phyloP scores from a whole-genome alignment of 495 filamentous ascomycete genomes.

The Bombardia bombarda region DNA sequence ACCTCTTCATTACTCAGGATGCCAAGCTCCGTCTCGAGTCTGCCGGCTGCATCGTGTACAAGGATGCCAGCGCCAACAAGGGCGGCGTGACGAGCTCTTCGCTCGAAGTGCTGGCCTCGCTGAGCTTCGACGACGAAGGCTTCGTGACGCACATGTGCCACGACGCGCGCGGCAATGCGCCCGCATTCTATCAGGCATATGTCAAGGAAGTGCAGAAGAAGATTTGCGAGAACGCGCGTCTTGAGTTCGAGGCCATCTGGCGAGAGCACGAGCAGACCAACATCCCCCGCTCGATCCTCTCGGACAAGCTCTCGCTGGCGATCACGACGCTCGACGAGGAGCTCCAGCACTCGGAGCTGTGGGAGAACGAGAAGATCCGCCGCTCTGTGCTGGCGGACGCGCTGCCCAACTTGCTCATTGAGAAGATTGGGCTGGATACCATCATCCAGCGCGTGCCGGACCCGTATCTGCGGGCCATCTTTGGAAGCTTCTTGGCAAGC shows the following conservation, averaged over 20 bases:
- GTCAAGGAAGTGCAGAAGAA: slow-evolving; percentile 84
- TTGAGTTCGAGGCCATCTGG: slow-evolving; percentile 99
- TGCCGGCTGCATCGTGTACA: slow-evolving; percentile 89
- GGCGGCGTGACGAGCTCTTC: slow-evolving; percentile 98
- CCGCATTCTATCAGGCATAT: slow-evolving; percentile 85
- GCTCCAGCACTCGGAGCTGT: slow-evolving; percentile 84
- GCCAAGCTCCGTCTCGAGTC: slow-evolving; percentile 91
- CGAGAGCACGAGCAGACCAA: slow-evolving; percentile 79
- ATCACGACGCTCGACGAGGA: slow-evolving; percentile 95
- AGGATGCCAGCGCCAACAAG: slow-evolving; percentile 98
- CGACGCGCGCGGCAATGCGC: slow-evolving; percentile 63
- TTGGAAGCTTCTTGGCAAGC: slow-evolving; percentile 89
- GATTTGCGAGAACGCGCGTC: slow-evolving; percentile 78
- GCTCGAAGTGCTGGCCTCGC: slow-evolving; percentile 85
- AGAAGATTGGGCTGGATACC: slow-evolving; percentile 83
- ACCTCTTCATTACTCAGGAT: slow-evolving; percentile 98
- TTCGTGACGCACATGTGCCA: slow-evolving; percentile 95
- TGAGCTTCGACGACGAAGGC: slow-evolving; percentile 83
- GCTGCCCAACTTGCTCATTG: slow-evolving; percentile 71
- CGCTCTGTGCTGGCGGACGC: slow-evolving; percentile 76
- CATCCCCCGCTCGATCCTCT: slow-evolving; percentile 70
- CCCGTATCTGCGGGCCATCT: slow-evolving; percentile 88
- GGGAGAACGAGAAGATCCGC: slow-evolving; percentile 74
- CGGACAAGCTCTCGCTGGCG: slow-evolving; percentile 78
- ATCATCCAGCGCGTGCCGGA: slow-evolving; percentile 85